Conservation (phyloP, 257 asterid genomes). For the Craterostigma plantagineum region DNA sequence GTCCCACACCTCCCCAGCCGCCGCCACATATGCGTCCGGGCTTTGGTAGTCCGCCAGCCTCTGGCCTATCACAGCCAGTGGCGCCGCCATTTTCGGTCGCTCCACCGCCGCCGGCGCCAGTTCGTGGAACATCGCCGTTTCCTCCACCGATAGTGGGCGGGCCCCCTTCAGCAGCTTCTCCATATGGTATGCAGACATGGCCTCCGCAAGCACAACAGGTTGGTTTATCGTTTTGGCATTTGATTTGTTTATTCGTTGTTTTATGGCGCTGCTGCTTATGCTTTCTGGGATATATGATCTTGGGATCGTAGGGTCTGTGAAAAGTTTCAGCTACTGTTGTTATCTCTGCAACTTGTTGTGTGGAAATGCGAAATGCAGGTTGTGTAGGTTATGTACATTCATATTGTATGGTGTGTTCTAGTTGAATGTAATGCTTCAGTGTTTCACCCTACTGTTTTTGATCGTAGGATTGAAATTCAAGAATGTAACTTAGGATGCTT, state of each 20-base stretch:
- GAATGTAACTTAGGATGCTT: no score
- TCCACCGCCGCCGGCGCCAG: conserved; percentile 37
- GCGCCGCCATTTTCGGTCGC: conserved; percentile 46
- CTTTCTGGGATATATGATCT: no score
- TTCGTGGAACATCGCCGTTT: conserved; percentile 58
- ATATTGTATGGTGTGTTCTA: no score
- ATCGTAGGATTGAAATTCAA: no score
- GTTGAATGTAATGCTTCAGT: no score
- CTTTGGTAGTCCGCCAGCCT: conserved; percentile 54
- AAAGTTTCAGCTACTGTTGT: no score
- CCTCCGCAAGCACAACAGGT: conserved; percentile 75
- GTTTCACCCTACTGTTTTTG: no score
- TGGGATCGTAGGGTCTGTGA: no score
- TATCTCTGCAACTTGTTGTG: no score
- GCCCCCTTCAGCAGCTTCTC: conserved; percentile 45
- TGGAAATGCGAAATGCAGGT: no score
- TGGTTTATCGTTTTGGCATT: conserved; percentile 8
- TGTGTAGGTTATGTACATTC: no score
- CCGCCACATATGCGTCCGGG: conserved; percentile 47
- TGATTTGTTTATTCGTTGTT: neutral
- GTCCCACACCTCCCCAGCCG: conserved; percentile 34
- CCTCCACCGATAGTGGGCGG: conserved; percentile 33
- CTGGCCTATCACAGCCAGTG: conserved; percentile 44
- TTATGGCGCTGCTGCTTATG: no score
- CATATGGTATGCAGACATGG: conserved; percentile 70